A percentile compares a stretch with the other conserved stretches of the same genome.
phyloP scores from a whole-genome alignment of 1,139 yeast genomes.

The Debaryomyces udenii region DNA sequence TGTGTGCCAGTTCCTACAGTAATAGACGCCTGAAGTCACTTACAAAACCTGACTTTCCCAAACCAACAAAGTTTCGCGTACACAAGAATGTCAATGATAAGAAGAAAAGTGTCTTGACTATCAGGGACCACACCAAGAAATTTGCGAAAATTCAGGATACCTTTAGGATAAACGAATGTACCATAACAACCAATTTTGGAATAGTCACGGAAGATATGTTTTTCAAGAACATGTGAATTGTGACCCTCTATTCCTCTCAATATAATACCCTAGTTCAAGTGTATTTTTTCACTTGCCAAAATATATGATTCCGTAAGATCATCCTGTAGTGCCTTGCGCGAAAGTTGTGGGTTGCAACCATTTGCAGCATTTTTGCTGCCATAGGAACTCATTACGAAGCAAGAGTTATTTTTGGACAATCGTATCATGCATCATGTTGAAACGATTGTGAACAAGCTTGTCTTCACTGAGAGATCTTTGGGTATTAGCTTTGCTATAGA shows the following conservation, averaged over 20 bases:
- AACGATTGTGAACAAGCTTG: background rate
- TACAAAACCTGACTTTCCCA: slow-evolving; percentile 2
- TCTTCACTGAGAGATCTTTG: no score
- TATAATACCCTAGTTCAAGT: background rate
- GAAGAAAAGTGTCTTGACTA: slow-evolving; percentile 3
- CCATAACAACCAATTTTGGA: slow-evolving; percentile 13
- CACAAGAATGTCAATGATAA: slow-evolving; percentile 3
- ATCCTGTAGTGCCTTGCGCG: slow-evolving; percentile 3
- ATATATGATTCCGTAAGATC: background rate
- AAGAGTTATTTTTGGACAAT: background rate
- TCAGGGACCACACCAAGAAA: slow-evolving; percentile 7
- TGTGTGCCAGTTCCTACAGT: slow-evolving; percentile 11
- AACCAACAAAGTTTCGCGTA: slow-evolving; percentile 7
- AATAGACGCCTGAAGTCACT: background rate
- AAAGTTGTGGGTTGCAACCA: slow-evolving; percentile 10
- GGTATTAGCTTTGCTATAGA: no score
- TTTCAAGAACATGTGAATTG: slow-evolving; percentile 9
- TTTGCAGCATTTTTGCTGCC: slow-evolving; percentile 5
- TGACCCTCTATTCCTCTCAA: background rate
- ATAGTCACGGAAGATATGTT: slow-evolving; percentile 16
- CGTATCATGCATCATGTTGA: background rate
- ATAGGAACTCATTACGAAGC: slow-evolving; percentile 3
- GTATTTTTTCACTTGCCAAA: no score
- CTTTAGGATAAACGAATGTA: slow-evolving; percentile 13
- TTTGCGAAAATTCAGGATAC: slow-evolving; percentile 5